A percentile compares a stretch with the other conserved stretches of the same genome.
Evolutionary conservation across 495 filamentous ascomycete species (phyloP).

Genomic region (Staphylotrichum longicolle): DNA sequence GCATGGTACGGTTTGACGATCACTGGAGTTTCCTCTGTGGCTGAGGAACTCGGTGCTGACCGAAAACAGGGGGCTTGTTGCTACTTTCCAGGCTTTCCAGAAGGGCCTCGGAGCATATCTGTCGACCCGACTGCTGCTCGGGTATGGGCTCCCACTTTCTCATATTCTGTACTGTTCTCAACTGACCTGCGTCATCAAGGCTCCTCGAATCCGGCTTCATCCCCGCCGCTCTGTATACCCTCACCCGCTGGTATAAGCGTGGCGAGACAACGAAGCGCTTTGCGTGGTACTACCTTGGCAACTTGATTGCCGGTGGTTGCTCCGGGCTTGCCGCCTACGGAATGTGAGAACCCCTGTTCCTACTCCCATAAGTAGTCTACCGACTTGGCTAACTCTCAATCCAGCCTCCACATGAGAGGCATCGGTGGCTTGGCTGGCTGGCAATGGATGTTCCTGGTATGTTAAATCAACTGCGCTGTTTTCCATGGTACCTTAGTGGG

Average conservation of each 20-base stretch:
- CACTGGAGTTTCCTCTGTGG: too few species aligned
- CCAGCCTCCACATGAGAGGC: slow-evolving; percentile 45
- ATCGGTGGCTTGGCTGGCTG: slow-evolving; percentile 52
- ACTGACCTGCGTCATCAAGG: too few species aligned
- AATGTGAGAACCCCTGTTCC: slow-evolving; percentile 20
- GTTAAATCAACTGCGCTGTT: neutral
- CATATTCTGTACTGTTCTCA: too few species aligned
- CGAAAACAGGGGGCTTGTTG: slow-evolving; percentile 47
- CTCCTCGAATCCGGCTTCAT: slow-evolving; percentile 58
- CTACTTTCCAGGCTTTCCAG: slow-evolving; percentile 59
- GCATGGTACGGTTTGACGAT: slow-evolving; percentile 39
- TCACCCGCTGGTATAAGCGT: slow-evolving; percentile 60
- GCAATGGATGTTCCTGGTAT: slow-evolving; percentile 58
- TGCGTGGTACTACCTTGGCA: slow-evolving; percentile 55
- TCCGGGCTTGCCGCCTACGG: slow-evolving; percentile 31
- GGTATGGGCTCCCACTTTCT: slow-evolving; percentile 13
- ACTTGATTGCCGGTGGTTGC: slow-evolving; percentile 38
- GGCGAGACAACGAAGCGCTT: slow-evolving; percentile 56
- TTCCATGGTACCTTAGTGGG: too few species aligned
- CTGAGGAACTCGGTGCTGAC: too few species aligned
- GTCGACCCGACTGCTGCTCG: slow-evolving; percentile 53
- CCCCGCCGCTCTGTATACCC: slow-evolving; percentile 56
- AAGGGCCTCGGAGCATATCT: slow-evolving; percentile 51
- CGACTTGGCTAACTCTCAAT: neutral
- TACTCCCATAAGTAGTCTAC: too few species aligned